These are phyloP conservation scores for Betula pendula DNA, from an alignment of 306 rosid genomes.

Conservation along the genomic window DNA sequence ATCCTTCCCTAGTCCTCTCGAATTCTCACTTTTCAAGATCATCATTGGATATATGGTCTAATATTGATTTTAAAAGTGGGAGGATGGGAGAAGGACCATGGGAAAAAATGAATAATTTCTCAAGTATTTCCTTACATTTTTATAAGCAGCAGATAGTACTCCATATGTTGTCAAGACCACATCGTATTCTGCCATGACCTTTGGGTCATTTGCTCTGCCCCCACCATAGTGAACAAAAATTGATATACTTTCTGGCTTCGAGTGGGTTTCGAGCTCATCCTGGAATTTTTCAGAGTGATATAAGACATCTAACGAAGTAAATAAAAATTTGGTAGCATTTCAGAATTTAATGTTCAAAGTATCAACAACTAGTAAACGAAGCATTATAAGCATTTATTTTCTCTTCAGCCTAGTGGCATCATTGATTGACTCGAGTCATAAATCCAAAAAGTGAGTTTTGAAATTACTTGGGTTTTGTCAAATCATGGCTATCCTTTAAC, in stretches of 20 bases:
- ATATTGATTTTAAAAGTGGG: no score
- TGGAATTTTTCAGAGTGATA: constrained; percentile 31
- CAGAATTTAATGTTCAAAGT: not conserved
- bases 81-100: no score
- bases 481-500: not conserved
- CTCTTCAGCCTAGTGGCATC: not conserved
- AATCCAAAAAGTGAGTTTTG: not conserved
- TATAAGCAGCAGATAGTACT: constrained; percentile 55
- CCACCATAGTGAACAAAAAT: constrained; percentile 85
- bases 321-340: constrained; percentile 1
- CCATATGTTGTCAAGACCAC: constrained; percentile 85
- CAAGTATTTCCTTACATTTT: constrained; percentile 49
- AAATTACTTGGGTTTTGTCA: not conserved
- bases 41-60: no score
- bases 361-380: not conserved
- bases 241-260: constrained; percentile 56
- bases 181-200: constrained; percentile 55
- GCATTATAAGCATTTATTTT: not conserved
- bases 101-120: no score
- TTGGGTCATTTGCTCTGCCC: constrained; percentile 51
- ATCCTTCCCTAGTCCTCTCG: no score
- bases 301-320: constrained; percentile 21
- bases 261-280: constrained; percentile 90
- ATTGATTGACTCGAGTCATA: not conserved
- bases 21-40: no score